Conservation (phyloP, 2,329 filamentous ascomycete species). For the Trichoderma brevicompactum region DNA sequence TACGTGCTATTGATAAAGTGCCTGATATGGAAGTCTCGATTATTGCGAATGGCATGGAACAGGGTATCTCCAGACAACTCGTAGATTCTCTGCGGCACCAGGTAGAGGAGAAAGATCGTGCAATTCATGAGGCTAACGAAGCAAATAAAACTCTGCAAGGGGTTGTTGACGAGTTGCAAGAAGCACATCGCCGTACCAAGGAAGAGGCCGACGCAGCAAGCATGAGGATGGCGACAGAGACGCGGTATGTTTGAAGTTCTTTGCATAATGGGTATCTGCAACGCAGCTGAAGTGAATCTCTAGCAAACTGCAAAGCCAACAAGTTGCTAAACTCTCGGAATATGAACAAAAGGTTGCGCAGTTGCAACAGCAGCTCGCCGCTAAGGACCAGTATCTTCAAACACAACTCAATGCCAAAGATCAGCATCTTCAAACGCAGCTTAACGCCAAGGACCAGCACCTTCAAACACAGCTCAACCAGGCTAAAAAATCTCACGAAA, state of each 20-base stretch:
- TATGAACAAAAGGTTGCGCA: constrained; percentile 34
- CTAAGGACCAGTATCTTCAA: constrained; percentile 39
- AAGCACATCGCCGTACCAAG: constrained; percentile 70
- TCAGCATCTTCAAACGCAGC: constrained; percentile 22
- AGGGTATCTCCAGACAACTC: constrained; percentile 90
- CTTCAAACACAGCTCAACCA: constrained; percentile 38
- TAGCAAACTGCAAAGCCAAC: constrained; percentile 43
- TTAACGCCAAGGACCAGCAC: constrained; percentile 36
- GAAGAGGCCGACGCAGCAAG: constrained; percentile 50
- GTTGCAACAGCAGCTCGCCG: constrained; percentile 31
- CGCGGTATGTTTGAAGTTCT: constrained; percentile 48
- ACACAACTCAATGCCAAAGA: constrained; percentile 35
- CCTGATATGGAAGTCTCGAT: constrained; percentile 86
- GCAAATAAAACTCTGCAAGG: constrained; percentile 53
- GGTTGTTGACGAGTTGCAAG: constrained; percentile 72
- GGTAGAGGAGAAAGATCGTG: constrained; percentile 69
- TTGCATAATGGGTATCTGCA: constrained; percentile 4
- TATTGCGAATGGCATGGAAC: constrained; percentile 76
- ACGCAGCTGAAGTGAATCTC: constrained; percentile 29
- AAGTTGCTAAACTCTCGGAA: constrained; percentile 34
- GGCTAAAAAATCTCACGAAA: constrained; percentile 52
- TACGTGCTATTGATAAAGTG: constrained; percentile 86
- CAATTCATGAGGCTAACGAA: constrained; percentile 53
- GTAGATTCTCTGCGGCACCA: constrained; percentile 83
- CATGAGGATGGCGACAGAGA: constrained; percentile 50